phyloP scores from a whole-genome alignment of 371 early-diverging fungal genomes.

The Parasitella parasitica region DNA sequence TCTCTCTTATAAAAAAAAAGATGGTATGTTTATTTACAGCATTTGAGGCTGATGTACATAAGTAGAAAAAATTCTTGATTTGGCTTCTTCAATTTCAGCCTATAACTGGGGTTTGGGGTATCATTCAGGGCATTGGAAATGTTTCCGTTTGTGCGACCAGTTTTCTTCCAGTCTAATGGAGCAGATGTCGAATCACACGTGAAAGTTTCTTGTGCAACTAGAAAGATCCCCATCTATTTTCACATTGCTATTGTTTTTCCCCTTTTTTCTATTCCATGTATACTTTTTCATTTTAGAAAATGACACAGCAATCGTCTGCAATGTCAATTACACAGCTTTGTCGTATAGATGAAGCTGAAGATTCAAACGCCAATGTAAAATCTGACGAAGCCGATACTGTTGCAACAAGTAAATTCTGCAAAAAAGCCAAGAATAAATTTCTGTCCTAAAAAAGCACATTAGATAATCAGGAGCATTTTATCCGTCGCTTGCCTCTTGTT shows the following conservation, averaged over 20 bases:
- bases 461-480: conserved; percentile 47
- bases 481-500: conserved; percentile 79
- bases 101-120: no score
- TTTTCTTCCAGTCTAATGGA: no score
- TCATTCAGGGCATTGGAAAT: no score
- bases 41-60: no score
- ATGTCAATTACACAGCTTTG: conserved; percentile 40
- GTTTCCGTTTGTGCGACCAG: no score
- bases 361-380: neutral
- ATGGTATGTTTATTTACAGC: no score
- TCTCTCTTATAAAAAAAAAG: no score
- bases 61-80: no score
- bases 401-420: neutral
- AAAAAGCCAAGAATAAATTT: no score
- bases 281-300: conserved; percentile 2
- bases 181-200: neutral
- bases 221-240: neutral
- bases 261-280: conserved; percentile 2
- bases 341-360: conserved; percentile 7
- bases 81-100: no score
- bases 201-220: neutral
- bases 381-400: neutral
- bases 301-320: conserved; percentile 18
- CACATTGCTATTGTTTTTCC: neutral
- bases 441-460: no score